These are phyloP conservation scores for Geotrichum bryndzae DNA, from an alignment of 1,139 yeast species.

Conservation along the genomic window DNA sequence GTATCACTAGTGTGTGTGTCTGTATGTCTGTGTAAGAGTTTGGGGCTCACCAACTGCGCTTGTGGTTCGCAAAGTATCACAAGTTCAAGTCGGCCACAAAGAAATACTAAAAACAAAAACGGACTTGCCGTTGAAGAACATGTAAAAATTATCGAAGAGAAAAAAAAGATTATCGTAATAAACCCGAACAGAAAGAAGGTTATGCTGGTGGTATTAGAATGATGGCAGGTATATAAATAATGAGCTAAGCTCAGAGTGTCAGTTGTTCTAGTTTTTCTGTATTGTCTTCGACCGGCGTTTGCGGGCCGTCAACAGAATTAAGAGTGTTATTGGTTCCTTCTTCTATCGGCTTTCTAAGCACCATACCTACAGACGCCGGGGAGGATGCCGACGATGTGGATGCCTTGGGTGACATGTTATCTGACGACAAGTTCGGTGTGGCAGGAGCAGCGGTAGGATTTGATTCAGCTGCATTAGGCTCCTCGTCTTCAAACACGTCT, in stretches of 20 bases:
- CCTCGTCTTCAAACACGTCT: slow-evolving; percentile 76
- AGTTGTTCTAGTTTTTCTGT: not conserved
- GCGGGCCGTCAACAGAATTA: not conserved
- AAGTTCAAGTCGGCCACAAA: not conserved
- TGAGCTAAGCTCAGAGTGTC: not conserved
- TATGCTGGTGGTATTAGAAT: not conserved
- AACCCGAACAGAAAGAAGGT: not conserved
- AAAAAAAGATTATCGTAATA: not conserved
- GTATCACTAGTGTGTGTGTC: not conserved
- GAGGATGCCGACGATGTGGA: not conserved
- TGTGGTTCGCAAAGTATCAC: not conserved
- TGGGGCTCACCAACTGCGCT: not conserved
- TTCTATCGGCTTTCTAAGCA: not conserved
- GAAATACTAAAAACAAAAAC: not conserved
- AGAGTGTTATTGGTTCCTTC: not conserved
- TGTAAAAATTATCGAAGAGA: not conserved
- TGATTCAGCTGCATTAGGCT: slow-evolving; percentile 48
- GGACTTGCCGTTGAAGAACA: not conserved
- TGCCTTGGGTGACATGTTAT: not conserved
- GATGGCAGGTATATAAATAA: not conserved
- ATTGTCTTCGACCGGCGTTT: not conserved
- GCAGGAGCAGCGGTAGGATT: not conserved
- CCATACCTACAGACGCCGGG: not conserved
- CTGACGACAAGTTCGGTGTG: not conserved
- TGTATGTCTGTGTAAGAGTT: not conserved